A percentile compares a stretch with the other conserved stretches of the same genome.
phyloP scores from a whole-genome alignment of 768 basidiomycete genomes.

The Sistotremastrum niveocremeum region DNA sequence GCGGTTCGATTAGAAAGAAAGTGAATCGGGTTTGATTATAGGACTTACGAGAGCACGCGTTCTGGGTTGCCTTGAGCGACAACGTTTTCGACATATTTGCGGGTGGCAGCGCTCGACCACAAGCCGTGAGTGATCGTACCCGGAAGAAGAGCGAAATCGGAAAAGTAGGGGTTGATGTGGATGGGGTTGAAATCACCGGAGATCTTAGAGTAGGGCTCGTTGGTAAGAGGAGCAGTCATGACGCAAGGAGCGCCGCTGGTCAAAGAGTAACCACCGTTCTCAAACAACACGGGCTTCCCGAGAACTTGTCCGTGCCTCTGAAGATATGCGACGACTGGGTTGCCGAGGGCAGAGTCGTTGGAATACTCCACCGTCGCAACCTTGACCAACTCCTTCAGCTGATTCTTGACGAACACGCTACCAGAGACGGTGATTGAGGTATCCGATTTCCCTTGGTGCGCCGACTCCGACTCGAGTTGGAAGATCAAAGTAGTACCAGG shows the following conservation, averaged over 20 bases:
- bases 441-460: conserved; percentile 88
- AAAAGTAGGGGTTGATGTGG: conserved; percentile 96
- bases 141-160: conserved; percentile 83
- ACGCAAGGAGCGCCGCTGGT: conserved; percentile 41
- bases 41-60: conserved; percentile 71
- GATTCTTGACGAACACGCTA: conserved; percentile 76
- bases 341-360: conserved; percentile 79
- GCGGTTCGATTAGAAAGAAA: background rate
- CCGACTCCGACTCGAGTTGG: conserved; percentile 74
- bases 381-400: conserved; percentile 76
- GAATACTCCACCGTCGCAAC: conserved; percentile 82
- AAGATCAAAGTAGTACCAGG: conserved; percentile 80
- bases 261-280: conserved; percentile 80
- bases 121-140: conserved; percentile 97
- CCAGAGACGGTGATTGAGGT: conserved; percentile 71
- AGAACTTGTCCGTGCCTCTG: conserved; percentile 79
- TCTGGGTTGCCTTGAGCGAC: conserved; percentile 89
- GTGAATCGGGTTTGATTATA: conserved; percentile 4
- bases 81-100: conserved; percentile 83
- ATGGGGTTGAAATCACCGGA: conserved; percentile 99
- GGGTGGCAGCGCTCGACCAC: conserved; percentile 92
- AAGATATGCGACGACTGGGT: conserved; percentile 86
- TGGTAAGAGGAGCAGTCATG: conserved; percentile 79
- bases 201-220: conserved; percentile 89
- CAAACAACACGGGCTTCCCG: conserved; percentile 62